Base-by-base conservation (phyloP, 352 stramenopile species). In the Pythium coloratum region DNA sequence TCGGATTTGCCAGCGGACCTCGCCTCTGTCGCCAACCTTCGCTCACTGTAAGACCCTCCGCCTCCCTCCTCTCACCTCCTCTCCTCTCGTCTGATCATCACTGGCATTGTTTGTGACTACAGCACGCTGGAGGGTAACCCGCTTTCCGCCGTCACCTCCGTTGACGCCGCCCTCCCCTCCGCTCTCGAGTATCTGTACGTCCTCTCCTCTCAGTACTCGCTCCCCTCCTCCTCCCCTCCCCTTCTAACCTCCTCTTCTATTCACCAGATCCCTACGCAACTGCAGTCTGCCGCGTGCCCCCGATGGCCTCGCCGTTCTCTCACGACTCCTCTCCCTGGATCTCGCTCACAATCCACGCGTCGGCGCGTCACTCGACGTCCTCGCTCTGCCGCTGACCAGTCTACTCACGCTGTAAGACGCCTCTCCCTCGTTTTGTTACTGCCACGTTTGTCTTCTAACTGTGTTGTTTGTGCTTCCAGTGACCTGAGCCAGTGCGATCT, bases 211-310 rank as follows among this genome's bases (percentile, higher is more conserved):
- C 53, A 3, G 10, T 34, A 3, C 32, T 61, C 10, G n/a, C 5
- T 36, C 20, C n/a, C 6, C 20, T 61, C 32, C 13, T 20, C 10
- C 53, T 30, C 32, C 7, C 10, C 8, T 38, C 16, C 51, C 20
- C 20, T 24, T 58, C 51, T 42, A 33, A 28, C 42, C 1, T 42
- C 3, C 6, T 55, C 28, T 32, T 55, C 2, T 26, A 12, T 18
- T 16, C 13, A 5, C n/a, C 44, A 66, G 59, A 33, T 66, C 59
- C 2, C 50, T 66, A 9, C 32, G 50, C 7, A 34, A 32, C 28
- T 66, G 59, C 38, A 51, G 46, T 36, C 46, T 66, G n/a, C 4
- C 59, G 7, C 32, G 18, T n/a, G 2, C 44, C 49, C 59, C 59
- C 7, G 16, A 32, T 6, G 59, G 18, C 6, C 32, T 66, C 33